phyloP scores from a whole-genome alignment of 805 yeast species.

The Zygosaccharomyces pseudorouxii region DNA sequence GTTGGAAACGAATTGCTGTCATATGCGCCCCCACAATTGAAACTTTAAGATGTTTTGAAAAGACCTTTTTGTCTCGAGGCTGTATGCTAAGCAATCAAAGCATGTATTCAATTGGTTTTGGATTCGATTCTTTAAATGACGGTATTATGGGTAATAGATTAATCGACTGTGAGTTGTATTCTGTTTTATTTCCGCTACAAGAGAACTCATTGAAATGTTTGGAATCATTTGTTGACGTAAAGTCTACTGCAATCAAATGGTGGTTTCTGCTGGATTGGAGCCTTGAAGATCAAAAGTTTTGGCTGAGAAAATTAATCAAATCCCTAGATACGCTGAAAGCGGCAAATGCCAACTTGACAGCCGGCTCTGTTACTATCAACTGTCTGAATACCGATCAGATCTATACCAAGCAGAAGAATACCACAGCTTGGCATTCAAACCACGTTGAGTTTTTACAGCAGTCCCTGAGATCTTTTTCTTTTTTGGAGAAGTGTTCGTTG shows the following conservation, averaged over 20 bases:
- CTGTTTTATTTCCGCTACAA: constrained; percentile 6
- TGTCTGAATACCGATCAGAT: constrained; percentile 19
- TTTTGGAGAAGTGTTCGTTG: constrained; percentile 14
- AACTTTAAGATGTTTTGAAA: constrained; percentile 9
- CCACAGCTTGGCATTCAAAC: constrained; percentile 21
- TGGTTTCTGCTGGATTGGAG: constrained; percentile 26
- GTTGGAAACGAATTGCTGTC: constrained; percentile 1
- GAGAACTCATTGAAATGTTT: constrained; percentile 1
- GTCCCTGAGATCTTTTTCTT: constrained; percentile 20
- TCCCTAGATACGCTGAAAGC: constrained; percentile 4
- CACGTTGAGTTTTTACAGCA: constrained; percentile 28
- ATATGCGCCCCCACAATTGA: constrained; percentile 10
- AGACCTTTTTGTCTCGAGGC: constrained; percentile 7
- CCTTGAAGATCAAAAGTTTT: constrained; percentile 15
- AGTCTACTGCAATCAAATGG: constrained; percentile 7
- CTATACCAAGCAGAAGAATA: constrained; percentile 17
- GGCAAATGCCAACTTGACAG: neutral
- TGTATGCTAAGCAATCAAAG: constrained; percentile 5
- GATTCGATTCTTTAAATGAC: neutral
- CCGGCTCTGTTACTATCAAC: constrained; percentile 12
- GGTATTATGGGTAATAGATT: neutral
- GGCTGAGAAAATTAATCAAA: constrained; percentile 19
- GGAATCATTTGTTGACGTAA: constrained; percentile 5
- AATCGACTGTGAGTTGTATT: constrained; percentile 3
- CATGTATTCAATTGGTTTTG: constrained; percentile 8